These are phyloP conservation scores for Clonostachys chloroleuca DNA, from an alignment of 2,329 filamentous ascomycete genomes.

Conservation along the genomic window DNA sequence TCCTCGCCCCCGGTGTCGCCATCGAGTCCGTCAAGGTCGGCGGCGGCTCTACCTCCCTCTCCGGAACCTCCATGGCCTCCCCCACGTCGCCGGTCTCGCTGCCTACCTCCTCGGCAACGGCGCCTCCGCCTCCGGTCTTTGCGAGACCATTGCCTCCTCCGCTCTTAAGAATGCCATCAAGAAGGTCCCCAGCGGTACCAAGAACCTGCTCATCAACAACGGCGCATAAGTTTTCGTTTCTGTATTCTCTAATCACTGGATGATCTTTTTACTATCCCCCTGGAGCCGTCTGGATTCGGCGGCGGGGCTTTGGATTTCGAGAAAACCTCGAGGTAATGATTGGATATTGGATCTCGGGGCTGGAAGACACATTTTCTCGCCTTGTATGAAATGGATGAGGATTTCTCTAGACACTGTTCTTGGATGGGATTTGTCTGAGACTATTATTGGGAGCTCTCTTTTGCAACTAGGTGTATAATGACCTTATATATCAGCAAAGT, in stretches of 20 bases:
- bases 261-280: no score
- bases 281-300: no score
- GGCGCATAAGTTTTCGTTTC: slow-evolving; percentile 2
- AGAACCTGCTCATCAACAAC: slow-evolving; percentile 17
- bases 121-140: slow-evolving; percentile 8
- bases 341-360: no score
- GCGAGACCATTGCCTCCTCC: slow-evolving; percentile 9
- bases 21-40: slow-evolving; percentile 44
- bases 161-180: slow-evolving; percentile 29
- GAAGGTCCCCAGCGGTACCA: slow-evolving; percentile 10
- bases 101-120: slow-evolving; percentile 40
- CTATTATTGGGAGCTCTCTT: no score
- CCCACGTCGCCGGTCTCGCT: slow-evolving; percentile 34
- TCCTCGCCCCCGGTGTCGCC: slow-evolving; percentile 43
- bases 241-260: background rate
- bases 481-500: no score
- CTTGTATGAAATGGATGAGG: no score
- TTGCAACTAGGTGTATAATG: no score
- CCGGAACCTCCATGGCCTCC: slow-evolving; percentile 38
- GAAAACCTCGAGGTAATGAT: no score
- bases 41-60: slow-evolving; percentile 29
- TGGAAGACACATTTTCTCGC: no score
- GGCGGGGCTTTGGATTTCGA: no score
- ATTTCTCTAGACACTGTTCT: no score
- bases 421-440: no score